These are phyloP conservation scores for Ophiostoma piceae DNA, from an alignment of 2,329 filamentous ascomycete species.

Conservation along the genomic window DNA sequence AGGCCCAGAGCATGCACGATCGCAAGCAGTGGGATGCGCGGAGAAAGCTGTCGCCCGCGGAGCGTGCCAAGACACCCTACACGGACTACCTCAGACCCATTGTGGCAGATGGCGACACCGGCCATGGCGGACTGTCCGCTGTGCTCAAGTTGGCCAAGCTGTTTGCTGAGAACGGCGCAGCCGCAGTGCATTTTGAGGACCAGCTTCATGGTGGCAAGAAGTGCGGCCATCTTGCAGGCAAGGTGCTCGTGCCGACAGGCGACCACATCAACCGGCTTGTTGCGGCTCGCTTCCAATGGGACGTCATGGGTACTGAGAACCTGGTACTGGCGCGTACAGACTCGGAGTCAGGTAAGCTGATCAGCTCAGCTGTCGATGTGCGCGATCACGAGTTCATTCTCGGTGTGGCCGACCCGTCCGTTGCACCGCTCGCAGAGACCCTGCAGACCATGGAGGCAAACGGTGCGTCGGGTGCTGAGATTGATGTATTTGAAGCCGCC, in stretches of 20 bases:
- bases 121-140: constrained; percentile 85
- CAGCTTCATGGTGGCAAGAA: constrained; percentile 98
- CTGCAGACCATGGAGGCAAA: constrained; percentile 82
- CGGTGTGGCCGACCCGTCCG: constrained; percentile 39
- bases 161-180: constrained; percentile 94
- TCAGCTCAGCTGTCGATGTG: constrained; percentile 86
- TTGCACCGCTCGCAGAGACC: constrained; percentile 57
- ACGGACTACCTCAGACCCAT: constrained; percentile 91
- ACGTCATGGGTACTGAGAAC: constrained; percentile 94
- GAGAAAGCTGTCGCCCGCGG: constrained; percentile 67
- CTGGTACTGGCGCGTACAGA: constrained; percentile 92
- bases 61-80: constrained; percentile 74
- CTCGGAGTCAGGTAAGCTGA: constrained; percentile 84
- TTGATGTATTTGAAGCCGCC: constrained; percentile 76
- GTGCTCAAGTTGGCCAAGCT: constrained; percentile 95
- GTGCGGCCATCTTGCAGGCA: constrained; percentile 92
- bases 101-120: constrained; percentile 92
- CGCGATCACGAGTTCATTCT: constrained; percentile 95
- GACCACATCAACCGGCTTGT: constrained; percentile 96
- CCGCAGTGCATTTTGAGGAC: constrained; percentile 95
- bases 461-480: constrained; percentile 71
- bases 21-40: constrained; percentile 88
- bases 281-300: constrained; percentile 93
- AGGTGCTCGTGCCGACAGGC: constrained; percentile 86
- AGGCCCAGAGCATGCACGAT: constrained; percentile 95